A percentile compares a stretch with the other conserved stretches of the same genome.
Conservation (phyloP, 2,329 filamentous ascomycete species). For the Conoideocrella luteorostrata region DNA sequence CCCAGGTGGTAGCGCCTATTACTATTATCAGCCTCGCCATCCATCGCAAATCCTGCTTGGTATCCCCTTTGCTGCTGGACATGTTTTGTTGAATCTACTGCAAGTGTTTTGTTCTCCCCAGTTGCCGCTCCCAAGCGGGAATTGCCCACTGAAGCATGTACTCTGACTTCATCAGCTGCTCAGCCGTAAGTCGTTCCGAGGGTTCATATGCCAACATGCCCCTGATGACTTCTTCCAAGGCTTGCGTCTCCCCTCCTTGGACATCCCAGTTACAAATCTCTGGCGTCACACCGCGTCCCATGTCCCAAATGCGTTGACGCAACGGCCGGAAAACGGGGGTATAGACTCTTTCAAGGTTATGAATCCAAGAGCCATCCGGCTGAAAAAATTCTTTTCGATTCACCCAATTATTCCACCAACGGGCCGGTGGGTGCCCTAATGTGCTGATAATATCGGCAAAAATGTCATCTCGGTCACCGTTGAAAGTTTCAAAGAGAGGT, state of each 20-base stretch:
- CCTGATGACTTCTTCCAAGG: conserved; percentile 9
- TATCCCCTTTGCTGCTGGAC: too few species aligned
- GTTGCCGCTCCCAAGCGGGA: conserved; percentile 9
- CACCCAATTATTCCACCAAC: conserved; percentile 17
- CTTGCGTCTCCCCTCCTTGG: conserved; percentile 9
- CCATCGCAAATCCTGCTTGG: too few species aligned
- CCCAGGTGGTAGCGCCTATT: too few species aligned
- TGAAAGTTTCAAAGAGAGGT: conserved; percentile 15
- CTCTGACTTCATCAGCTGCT: conserved; percentile 11
- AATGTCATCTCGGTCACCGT: conserved; percentile 15
- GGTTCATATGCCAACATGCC: conserved; percentile 11
- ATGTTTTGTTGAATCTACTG: too few species aligned
- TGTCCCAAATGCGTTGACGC: conserved; percentile 12
- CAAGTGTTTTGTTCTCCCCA: neutral
- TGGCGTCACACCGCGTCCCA: conserved; percentile 10
- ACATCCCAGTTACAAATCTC: conserved; percentile 11
- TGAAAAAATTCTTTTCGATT: conserved; percentile 13
- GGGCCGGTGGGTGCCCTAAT: conserved; percentile 13
- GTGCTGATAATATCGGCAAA: conserved; percentile 16
- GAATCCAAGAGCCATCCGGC: conserved; percentile 7
- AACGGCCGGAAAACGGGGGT: conserved; percentile 12
- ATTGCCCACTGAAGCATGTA: conserved; percentile 12
- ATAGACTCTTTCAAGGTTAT: conserved; percentile 4
- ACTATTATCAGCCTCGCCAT: too few species aligned
- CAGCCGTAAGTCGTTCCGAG: conserved; percentile 6